Evolutionary conservation across 1,284 basidiomycete species (phyloP).

Genomic region (Cerioporus squamosus): DNA sequence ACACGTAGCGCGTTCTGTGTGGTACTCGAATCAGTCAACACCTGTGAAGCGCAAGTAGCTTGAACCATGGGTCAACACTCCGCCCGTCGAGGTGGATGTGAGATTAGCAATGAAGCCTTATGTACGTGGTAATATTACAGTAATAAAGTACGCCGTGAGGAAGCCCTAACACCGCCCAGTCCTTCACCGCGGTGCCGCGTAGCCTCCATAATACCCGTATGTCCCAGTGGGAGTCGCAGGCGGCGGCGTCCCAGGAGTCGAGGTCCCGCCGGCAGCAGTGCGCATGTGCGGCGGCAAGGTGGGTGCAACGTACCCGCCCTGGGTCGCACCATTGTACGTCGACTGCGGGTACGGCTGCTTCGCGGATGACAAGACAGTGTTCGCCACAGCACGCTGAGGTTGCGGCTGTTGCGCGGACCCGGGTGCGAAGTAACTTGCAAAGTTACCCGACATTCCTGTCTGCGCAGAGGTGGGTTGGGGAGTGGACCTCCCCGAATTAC

Average conservation of each 20-base stretch:
- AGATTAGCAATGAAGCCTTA: not conserved
- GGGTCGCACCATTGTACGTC: slow-evolving; percentile 27
- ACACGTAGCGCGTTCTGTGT: no score
- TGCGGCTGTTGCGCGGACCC: slow-evolving; percentile 33
- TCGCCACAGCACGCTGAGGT: slow-evolving; percentile 51
- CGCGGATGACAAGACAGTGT: slow-evolving; percentile 42
- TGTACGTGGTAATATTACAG: slow-evolving; percentile 18
- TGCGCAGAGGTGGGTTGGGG: slow-evolving; percentile 45
- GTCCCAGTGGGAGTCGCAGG: slow-evolving; percentile 21
- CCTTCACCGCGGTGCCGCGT: slow-evolving; percentile 27
- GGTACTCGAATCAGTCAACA: no score
- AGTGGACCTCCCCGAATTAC: slow-evolving; percentile 50
- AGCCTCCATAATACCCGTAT: slow-evolving; percentile 32
- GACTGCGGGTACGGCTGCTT: slow-evolving; percentile 34
- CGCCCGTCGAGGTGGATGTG: not conserved
- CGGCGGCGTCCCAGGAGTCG: slow-evolving; percentile 30
- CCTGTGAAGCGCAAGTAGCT: no score
- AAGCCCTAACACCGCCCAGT: not conserved
- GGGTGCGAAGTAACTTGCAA: slow-evolving; percentile 39
- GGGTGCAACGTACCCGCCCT: slow-evolving; percentile 36
- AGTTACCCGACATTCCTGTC: slow-evolving; percentile 7
- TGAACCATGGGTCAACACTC: not conserved
- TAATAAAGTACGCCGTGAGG: slow-evolving; percentile 12
- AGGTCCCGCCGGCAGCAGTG: slow-evolving; percentile 16
- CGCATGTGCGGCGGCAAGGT: slow-evolving; percentile 48